These are phyloP conservation scores for Casuarina equisetifolia DNA, from an alignment of 306 rosid species.

Conservation along the genomic window DNA sequence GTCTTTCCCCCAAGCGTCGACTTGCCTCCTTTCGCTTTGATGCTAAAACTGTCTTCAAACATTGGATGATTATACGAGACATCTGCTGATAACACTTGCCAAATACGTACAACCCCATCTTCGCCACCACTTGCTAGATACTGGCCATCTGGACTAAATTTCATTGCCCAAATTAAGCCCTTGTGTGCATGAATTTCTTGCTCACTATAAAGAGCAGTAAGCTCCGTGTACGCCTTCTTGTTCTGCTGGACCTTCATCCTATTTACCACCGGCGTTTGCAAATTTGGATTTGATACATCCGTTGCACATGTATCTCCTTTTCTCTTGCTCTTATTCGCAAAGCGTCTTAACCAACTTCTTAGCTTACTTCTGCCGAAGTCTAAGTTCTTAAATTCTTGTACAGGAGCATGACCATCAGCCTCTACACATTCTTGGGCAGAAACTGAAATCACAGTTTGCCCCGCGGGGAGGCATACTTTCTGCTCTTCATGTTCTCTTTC, in stretches of 20 bases:
- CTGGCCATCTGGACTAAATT: slow-evolving; percentile 82
- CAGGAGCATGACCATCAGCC: slow-evolving; percentile 31
- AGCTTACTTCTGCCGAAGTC: slow-evolving; percentile 33
- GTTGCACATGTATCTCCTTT: slow-evolving; percentile 19
- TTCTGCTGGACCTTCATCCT: slow-evolving; percentile 50
- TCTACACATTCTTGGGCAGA: slow-evolving; percentile 21
- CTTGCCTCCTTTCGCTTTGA: slow-evolving; percentile 38
- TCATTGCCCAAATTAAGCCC: slow-evolving; percentile 80
- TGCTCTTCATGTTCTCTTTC: slow-evolving; percentile 19
- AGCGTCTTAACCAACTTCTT: slow-evolving; percentile 60
- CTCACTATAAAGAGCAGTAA: slow-evolving; percentile 58
- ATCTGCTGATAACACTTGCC: slow-evolving; percentile 51
- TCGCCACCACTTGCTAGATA: slow-evolving; percentile 93
- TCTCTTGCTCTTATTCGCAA: slow-evolving; percentile 34
- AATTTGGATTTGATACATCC: slow-evolving; percentile 28
- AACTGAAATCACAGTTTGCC: slow-evolving; percentile 17
- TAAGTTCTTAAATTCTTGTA: slow-evolving; percentile 31
- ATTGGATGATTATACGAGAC: slow-evolving; percentile 38
- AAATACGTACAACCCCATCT: slow-evolving; percentile 78
- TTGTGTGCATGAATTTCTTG: slow-evolving; percentile 80
- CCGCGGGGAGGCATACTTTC: slow-evolving; percentile 20
- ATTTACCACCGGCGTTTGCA: slow-evolving; percentile 12
- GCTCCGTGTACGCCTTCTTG: slow-evolving; percentile 63
- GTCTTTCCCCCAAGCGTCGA: slow-evolving; percentile 42
- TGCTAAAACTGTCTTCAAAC: slow-evolving; percentile 29